Evolutionary conservation across 2,329 filamentous ascomycete species (phyloP).

Genomic region (Apiospora rasikravindrae): DNA sequence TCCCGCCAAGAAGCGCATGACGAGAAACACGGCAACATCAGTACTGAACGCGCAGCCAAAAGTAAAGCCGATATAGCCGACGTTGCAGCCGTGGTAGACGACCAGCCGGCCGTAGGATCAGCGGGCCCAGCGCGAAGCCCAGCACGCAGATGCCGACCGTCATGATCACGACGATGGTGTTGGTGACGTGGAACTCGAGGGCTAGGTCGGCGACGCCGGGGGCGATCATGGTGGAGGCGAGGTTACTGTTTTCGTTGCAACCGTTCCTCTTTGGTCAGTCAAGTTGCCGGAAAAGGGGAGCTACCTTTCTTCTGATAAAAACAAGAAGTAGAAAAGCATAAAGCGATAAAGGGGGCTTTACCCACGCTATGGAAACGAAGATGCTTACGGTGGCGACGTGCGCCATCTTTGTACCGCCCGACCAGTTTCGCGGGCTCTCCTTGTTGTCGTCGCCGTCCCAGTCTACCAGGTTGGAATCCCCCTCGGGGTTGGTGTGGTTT

Average conservation of each 20-base stretch:
- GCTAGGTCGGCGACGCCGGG: constrained; percentile 20
- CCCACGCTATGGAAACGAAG: constrained; percentile 46
- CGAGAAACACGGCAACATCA: constrained; percentile 32
- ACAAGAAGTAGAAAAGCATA: background rate
- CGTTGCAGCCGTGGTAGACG: constrained; percentile 55
- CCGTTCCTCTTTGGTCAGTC: background rate
- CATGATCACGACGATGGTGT: constrained; percentile 4
- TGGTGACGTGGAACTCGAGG: constrained; percentile 21
- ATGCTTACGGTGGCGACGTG: constrained; percentile 52
- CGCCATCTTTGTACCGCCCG: constrained; percentile 47
- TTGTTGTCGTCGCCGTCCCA: constrained; percentile 59
- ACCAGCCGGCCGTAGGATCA: constrained; percentile 60
- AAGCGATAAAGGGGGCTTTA: background rate
- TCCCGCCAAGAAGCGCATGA: constrained; percentile 36
- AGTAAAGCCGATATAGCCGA: constrained; percentile 47
- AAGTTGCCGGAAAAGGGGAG: background rate
- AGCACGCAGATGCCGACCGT: constrained; percentile 23
- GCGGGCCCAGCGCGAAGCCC: constrained; percentile 49
- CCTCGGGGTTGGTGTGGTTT: background rate
- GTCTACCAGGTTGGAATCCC: constrained; percentile 54
- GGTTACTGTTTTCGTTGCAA: constrained; percentile 13
- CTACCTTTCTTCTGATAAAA: too few species aligned
- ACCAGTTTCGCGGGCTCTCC: constrained; percentile 61
- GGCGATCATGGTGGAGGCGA: constrained; percentile 24
- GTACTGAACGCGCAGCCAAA: constrained; percentile 36